A percentile compares a stretch with the other conserved stretches of the same genome.
phyloP scores from a whole-genome alignment of 2,329 filamentous ascomycete species.

The Monosporascus sp. region DNA sequence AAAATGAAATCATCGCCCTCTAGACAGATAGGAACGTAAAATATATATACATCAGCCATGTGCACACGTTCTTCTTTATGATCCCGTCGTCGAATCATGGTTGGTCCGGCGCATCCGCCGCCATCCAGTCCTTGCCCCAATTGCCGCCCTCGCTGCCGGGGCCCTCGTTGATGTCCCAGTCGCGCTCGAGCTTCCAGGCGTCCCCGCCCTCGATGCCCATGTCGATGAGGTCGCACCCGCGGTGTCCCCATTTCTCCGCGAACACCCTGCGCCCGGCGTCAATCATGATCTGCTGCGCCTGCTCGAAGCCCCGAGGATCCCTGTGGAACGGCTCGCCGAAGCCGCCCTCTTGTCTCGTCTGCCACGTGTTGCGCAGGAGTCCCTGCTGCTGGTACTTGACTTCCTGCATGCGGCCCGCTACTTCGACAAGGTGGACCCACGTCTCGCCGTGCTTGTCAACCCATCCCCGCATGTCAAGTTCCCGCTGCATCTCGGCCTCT shows the following conservation, averaged over 20 bases:
- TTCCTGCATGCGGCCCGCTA: slow-evolving; percentile 26
- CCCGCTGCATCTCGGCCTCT: slow-evolving; percentile 24
- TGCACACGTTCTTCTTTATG: too few relatives aligned
- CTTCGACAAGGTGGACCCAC: slow-evolving; percentile 29
- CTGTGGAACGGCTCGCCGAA: slow-evolving; percentile 39
- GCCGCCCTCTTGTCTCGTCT: slow-evolving; percentile 36
- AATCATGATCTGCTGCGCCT: slow-evolving; percentile 26
- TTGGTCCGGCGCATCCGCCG: slow-evolving; percentile 4
- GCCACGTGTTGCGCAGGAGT: slow-evolving; percentile 34
- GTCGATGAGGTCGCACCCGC: slow-evolving; percentile 31
- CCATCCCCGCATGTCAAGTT: slow-evolving; percentile 22
- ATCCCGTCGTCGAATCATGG: too few relatives aligned
- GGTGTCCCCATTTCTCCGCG: slow-evolving; percentile 37
- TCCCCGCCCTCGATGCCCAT: slow-evolving; percentile 28
- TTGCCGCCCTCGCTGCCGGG: slow-evolving; percentile 22
- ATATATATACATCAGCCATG: too few relatives aligned
- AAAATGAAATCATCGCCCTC: too few relatives aligned
- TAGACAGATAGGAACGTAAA: too few relatives aligned
- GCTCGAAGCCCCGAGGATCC: slow-evolving; percentile 32
- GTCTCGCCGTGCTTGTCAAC: slow-evolving; percentile 31
- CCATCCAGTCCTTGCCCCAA: slow-evolving; percentile 29
- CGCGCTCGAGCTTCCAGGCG: slow-evolving; percentile 32
- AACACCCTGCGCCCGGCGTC: slow-evolving; percentile 32
- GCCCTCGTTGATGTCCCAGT: slow-evolving; percentile 27
- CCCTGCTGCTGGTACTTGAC: slow-evolving; percentile 18